Percentiles rank a stretch among this genome's conserved stretches.
Evolutionary conservation across 2,329 filamentous ascomycete genomes (phyloP).

Genomic region (Claviceps arundinis): DNA sequence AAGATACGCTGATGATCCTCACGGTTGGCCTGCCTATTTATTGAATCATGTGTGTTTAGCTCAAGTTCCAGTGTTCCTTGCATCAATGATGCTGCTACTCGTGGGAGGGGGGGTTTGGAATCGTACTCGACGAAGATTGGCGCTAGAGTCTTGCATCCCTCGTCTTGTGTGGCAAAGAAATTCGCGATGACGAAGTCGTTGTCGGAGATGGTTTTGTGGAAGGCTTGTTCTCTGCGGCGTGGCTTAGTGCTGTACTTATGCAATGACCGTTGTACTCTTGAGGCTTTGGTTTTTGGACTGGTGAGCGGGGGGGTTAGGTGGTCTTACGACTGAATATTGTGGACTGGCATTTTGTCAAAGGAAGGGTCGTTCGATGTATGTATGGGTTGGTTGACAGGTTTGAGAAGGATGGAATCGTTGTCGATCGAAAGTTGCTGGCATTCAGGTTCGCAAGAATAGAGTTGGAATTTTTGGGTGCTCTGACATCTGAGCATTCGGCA

Average conservation of each 20-base stretch:
- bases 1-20: background rate
- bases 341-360: slow-evolving; percentile 1
- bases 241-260: background rate
- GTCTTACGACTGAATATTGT: slow-evolving; percentile 3
- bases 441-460: no score
- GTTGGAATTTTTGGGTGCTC: no score
- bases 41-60: background rate
- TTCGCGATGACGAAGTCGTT: slow-evolving; percentile 2
- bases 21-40: slow-evolving; percentile 4
- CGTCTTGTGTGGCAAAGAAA: slow-evolving; percentile 4
- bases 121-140: slow-evolving; percentile 6
- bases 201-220: background rate
- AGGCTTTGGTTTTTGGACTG: background rate
- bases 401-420: background rate
- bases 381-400: background rate
- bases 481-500: no score
- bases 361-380: background rate
- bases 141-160: slow-evolving; percentile 2
- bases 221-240: background rate
- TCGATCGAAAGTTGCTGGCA: background rate
- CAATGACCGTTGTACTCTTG: background rate
- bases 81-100: background rate
- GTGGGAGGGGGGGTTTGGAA: background rate
- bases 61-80: background rate
- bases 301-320: background rate